Base-by-base conservation (phyloP, 129 eudicot species). In the Tagetes patula region DNA sequence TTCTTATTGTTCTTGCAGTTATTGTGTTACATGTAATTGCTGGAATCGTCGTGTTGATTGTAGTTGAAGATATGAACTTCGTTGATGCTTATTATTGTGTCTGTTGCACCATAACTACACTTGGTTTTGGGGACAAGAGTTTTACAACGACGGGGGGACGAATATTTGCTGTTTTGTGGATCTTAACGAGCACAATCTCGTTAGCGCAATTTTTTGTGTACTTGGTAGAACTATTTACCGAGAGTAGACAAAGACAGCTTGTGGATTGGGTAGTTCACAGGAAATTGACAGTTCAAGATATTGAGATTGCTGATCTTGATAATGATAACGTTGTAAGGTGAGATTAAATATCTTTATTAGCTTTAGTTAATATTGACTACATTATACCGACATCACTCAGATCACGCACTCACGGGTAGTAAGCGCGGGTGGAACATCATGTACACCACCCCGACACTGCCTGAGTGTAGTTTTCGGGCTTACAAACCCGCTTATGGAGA, bases 101-200 rank as follows among this genome's bases (percentile, higher is more conserved):
- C 56, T 88, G 93, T 80, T 75, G 86, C 0, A 86, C 97, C 4
- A 81, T 91, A 50, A 86, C 93, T 5, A 91, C 96, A 2, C 76
- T 91, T 10, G 96, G 97, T 59, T 91, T 79, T 75, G 97, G 97
- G 42, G 97, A 91, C 68, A 85, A 81, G 75, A 88, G 96, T 67
- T 91, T 91, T 67, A 83, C 88, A 3, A 91, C 92, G 0, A 40
- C 55, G 32, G 69, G 80, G 34, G 97, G 97, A 4, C 84, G 96
- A 4, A 0, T 91, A 10, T 91, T 91, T 83, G 97, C 96, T 7
- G 75, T 90, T 27, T 38, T 86, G 45, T 91, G 96, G 92, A 91
- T 91, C 65, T 67, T 88, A 73, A 81, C 74, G 0, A 82, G 97
- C 55, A 91, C 97, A 6, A 65, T 91, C 46, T 88, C 86, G 66